These are phyloP conservation scores for Chimonanthus salicifolius DNA, from an alignment of 164 flowering plant species.

Conservation along the genomic window DNA sequence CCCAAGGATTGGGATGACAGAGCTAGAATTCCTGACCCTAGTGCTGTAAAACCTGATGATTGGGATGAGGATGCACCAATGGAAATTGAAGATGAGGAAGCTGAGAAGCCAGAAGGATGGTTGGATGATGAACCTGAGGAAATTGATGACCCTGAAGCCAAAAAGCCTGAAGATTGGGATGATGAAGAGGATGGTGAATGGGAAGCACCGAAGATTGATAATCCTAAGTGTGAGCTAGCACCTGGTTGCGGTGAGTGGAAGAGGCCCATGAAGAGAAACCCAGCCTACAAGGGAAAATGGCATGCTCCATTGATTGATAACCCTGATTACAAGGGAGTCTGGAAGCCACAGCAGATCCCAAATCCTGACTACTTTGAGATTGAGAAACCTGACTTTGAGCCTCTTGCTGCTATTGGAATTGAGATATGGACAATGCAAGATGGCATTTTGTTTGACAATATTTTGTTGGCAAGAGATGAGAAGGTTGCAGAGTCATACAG, in stretches of 20 bases:
- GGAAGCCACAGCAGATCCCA: conserved; percentile 88
- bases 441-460: conserved; percentile 94
- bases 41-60: conserved; percentile 87
- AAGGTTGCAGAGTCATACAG: conserved; percentile 63
- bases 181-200: conserved; percentile 99
- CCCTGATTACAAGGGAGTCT: conserved; percentile 90
- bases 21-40: conserved; percentile 82
- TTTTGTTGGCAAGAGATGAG: conserved; percentile 70
- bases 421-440: conserved; percentile 99
- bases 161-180: conserved; percentile 99
- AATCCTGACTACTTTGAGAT: conserved; percentile 84
- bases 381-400: conserved; percentile 76
- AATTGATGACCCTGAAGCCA: conserved; percentile 85
- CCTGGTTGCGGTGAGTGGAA: conserved; percentile 99
- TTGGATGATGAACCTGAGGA: conserved; percentile 98
- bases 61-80: conserved; percentile 99
- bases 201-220: conserved; percentile 94
- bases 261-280: conserved; percentile 86
- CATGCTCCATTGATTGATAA: conserved; percentile 77
- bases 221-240: conserved; percentile 76
- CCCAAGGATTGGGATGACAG: conserved; percentile 99
- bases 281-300: conserved; percentile 99
- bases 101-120: conserved; percentile 98
- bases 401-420: conserved; percentile 88
- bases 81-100: conserved; percentile 94